phyloP scores from a whole-genome alignment of 306 rosid species.

The Trichosanthes cucumerina region DNA sequence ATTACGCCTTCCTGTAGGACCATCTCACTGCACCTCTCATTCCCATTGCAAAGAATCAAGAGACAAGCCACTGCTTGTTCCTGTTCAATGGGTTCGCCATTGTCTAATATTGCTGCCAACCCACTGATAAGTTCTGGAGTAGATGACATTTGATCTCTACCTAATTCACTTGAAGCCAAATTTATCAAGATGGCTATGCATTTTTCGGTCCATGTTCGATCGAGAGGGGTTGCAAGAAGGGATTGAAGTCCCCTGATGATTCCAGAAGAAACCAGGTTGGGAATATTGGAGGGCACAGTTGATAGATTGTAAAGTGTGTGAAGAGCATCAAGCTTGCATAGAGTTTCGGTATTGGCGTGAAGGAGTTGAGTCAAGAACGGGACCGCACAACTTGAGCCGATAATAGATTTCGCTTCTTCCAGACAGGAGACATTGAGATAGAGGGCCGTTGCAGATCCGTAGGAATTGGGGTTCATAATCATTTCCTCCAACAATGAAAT shows the following conservation, averaged over 20 bases:
- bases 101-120: slow-evolving; percentile 60
- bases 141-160: slow-evolving; percentile 58
- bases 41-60: slow-evolving; percentile 59
- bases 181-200: slow-evolving; percentile 72
- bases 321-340: slow-evolving; percentile 84
- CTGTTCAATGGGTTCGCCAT: slow-evolving; percentile 67
- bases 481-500: slow-evolving; percentile 72
- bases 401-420: slow-evolving; percentile 68
- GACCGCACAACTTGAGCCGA: slow-evolving; percentile 67
- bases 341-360: slow-evolving; percentile 35
- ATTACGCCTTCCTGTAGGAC: slow-evolving; percentile 94
- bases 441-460: slow-evolving; percentile 74
- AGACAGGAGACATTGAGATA: slow-evolving; percentile 82
- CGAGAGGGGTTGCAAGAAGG: slow-evolving; percentile 55
- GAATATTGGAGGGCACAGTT: slow-evolving; percentile 54
- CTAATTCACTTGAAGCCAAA: slow-evolving; percentile 53
- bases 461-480: slow-evolving; percentile 42
- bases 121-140: slow-evolving; percentile 41
- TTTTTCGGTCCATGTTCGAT: slow-evolving; percentile 61
- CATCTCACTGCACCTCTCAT: slow-evolving; percentile 70
- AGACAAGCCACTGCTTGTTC: slow-evolving; percentile 88
- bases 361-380: slow-evolving; percentile 63
- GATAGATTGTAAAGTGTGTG: slow-evolving; percentile 82
- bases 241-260: slow-evolving; percentile 46
- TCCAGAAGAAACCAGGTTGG: slow-evolving; percentile 58